A percentile compares a stretch with the other conserved stretches of the same genome.
These are phyloP conservation scores for Adansonia gregorii DNA, from an alignment of 441 rosid species.

Conservation along the genomic window DNA sequence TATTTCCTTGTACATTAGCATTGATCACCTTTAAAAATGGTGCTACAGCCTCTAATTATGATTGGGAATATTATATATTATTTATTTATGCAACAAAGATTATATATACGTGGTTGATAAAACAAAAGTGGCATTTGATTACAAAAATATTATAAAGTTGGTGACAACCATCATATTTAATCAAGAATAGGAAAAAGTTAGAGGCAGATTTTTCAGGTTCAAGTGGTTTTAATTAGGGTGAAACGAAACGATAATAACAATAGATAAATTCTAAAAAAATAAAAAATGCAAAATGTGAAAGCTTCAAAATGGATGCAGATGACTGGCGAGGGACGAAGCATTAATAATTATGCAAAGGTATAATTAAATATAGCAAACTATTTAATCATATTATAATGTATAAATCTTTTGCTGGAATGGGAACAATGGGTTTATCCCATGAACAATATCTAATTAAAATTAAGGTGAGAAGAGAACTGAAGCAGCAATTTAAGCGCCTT, in stretches of 20 bases:
- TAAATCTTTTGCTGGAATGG: no score
- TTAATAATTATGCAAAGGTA: no score
- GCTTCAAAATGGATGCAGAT: background rate
- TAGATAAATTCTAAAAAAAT: no score
- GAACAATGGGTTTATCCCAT: no score
- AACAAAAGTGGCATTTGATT: constrained; percentile 35
- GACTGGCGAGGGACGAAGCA: background rate
- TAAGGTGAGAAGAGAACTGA: no score
- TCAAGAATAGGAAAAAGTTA: constrained; percentile 30
- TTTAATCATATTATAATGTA: no score
- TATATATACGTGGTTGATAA: background rate
- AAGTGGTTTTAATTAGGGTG: constrained; percentile 28
- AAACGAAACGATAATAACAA: constrained; percentile 24
- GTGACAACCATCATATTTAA: background rate
- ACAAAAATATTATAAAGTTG: constrained; percentile 14
- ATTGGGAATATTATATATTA: background rate
- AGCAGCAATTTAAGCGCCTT: no score
- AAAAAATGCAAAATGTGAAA: background rate
- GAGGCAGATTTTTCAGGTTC: constrained; percentile 20
- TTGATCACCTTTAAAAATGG: background rate
- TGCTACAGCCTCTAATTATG: background rate
- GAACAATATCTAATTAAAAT: no score
- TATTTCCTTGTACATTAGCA: background rate
- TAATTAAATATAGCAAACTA: no score
- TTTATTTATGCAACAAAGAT: background rate